Conservation (phyloP, 2,329 filamentous ascomycete genomes). For the Lecanosticta acicola region DNA sequence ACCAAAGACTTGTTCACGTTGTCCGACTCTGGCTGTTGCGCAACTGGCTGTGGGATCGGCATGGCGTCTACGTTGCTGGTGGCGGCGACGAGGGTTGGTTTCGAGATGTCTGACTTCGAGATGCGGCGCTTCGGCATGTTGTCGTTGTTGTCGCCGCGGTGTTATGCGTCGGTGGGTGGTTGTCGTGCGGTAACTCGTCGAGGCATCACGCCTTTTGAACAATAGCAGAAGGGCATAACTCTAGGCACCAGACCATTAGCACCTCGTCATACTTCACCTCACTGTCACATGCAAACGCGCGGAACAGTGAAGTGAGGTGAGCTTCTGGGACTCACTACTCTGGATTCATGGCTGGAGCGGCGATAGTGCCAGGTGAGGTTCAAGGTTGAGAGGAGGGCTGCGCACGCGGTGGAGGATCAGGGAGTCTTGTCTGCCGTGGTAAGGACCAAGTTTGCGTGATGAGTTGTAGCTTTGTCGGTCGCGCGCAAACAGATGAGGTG, state of each 20-base stretch:
- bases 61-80: too few species aligned
- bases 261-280: background rate
- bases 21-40: background rate
- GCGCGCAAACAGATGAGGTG: background rate
- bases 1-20: background rate
- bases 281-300: too few species aligned
- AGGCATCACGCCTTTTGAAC: too few species aligned
- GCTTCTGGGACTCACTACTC: slow-evolving; percentile 66
- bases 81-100: too few species aligned
- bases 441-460: background rate
- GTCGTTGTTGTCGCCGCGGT: too few species aligned
- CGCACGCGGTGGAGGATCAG: background rate
- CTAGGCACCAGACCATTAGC: background rate
- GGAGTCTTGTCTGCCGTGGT: background rate
- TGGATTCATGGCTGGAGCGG: slow-evolving; percentile 63
- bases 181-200: too few species aligned
- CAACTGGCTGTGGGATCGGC: too few species aligned
- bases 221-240: background rate
- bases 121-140: too few species aligned
- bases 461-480: background rate
- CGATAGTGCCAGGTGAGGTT: background rate
- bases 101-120: too few species aligned
- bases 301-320: background rate
- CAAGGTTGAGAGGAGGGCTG: too few species aligned
- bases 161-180: too few species aligned